Evolutionary conservation across 495 filamentous ascomycete genomes (phyloP).

Genomic region (Clavariopsis aquatica): DNA sequence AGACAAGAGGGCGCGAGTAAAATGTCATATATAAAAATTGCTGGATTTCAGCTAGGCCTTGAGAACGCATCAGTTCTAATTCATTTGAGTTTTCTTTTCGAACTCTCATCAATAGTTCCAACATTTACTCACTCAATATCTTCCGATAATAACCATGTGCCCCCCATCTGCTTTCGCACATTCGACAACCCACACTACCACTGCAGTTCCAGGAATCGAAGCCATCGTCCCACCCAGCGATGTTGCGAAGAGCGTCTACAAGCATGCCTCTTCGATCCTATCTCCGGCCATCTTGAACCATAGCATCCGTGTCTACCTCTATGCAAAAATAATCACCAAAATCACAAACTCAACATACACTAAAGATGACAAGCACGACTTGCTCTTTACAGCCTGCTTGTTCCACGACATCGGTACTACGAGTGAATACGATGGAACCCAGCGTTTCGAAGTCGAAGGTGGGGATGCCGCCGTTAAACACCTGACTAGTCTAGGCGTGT

Average conservation of each 20-base stretch:
- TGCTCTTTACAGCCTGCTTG: constrained; percentile 44
- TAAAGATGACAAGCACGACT: constrained; percentile 6
- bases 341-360: constrained; percentile 37
- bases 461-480: constrained; percentile 47
- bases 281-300: constrained; percentile 51
- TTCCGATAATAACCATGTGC: not conserved
- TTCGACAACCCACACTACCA: not conserved
- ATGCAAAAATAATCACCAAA: constrained; percentile 43
- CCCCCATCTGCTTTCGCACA: not conserved
- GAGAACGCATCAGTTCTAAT: not conserved
- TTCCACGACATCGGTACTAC: constrained; percentile 52
- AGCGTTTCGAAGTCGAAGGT: constrained; percentile 53
- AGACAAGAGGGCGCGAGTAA: not conserved
- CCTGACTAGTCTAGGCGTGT: constrained; percentile 39
- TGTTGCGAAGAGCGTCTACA: constrained; percentile 4
- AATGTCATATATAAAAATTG: not conserved
- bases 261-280: constrained; percentile 33
- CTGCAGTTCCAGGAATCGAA: not conserved
- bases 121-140: not conserved
- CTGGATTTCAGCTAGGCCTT: not conserved
- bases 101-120: not conserved
- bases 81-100: not conserved
- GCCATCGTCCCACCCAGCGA: not conserved
- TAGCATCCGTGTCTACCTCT: constrained; percentile 51
- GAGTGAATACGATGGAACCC: constrained; percentile 41